Evolutionary conservation across 106 monocot species (phyloP).

Genomic region (Dioscorea alata): DNA sequence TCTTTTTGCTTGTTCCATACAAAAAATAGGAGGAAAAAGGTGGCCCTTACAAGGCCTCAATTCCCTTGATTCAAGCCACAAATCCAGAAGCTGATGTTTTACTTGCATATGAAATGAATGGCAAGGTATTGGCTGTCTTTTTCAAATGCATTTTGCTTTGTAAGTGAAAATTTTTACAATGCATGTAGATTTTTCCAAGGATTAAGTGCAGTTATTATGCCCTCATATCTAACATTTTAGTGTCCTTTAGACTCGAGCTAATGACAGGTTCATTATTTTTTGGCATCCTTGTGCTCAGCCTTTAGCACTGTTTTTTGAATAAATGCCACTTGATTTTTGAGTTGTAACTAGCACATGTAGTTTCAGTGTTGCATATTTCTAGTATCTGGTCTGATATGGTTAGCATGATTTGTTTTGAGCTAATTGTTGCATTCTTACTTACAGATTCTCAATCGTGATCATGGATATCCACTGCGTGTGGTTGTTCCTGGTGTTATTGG

Average conservation of each 20-base stretch:
- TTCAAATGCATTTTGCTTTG: background rate
- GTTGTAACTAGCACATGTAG: too few species aligned
- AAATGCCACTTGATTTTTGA: too few species aligned
- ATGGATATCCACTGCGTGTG: constrained; percentile 86
- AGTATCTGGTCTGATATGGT: too few species aligned
- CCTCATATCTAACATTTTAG: background rate
- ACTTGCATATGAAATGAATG: constrained; percentile 99
- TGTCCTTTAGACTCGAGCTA: background rate
- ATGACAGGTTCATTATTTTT: background rate
- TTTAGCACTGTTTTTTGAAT: too few species aligned
- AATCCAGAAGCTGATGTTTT: constrained; percentile 92
- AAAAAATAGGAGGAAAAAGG: constrained; percentile 84
- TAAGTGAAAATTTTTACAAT: background rate
- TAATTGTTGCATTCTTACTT: background rate
- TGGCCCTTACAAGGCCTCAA: constrained; percentile 94
- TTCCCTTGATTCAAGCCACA: constrained; percentile 78
- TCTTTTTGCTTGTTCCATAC: background rate
- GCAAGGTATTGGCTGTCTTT: constrained; percentile 43
- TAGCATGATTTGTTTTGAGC: too few species aligned
- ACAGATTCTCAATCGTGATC: constrained; percentile 84
- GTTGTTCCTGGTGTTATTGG: constrained; percentile 95
- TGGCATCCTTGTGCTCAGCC: too few species aligned
- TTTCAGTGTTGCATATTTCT: too few species aligned
- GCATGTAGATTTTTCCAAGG: background rate
- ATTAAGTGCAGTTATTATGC: too few species aligned